Percentiles rank a stretch among this genome's conserved stretches.
phyloP scores from a whole-genome alignment of 2,329 filamentous ascomycete genomes.

The Immersiporthe knoxdaviesiana region DNA sequence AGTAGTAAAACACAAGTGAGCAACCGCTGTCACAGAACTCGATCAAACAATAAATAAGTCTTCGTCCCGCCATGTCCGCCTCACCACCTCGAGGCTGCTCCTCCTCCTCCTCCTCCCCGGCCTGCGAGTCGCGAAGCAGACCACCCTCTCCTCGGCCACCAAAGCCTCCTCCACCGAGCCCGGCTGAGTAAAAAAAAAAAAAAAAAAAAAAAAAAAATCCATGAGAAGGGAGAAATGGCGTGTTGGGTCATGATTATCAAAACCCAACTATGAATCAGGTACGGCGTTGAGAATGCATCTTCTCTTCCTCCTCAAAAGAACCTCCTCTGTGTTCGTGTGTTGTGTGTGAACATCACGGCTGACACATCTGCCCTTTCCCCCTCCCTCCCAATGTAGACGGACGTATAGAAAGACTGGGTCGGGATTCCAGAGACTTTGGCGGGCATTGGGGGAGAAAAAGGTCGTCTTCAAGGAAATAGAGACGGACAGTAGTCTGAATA shows the following conservation, averaged over 20 bases:
- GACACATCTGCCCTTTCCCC: background rate
- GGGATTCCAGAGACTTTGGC: background rate
- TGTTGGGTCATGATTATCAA: background rate
- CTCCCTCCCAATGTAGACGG: background rate
- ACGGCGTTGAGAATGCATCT: background rate
- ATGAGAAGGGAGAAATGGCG: background rate
- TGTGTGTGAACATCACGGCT: background rate
- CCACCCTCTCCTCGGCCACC: slow-evolving; percentile 44
- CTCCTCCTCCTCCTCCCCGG: background rate
- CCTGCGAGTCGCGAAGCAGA: slow-evolving; percentile 35
- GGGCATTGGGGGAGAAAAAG: background rate
- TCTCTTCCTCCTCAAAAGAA: background rate
- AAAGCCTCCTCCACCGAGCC: slow-evolving; percentile 40
- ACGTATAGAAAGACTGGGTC: background rate
- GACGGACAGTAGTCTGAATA: background rate
- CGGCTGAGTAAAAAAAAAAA: background rate
- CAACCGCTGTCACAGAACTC: background rate
- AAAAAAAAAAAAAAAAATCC: too few species aligned
- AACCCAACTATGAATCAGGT: background rate
- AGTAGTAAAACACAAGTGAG: background rate
- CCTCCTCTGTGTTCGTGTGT: too few species aligned
- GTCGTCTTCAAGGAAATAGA: background rate
- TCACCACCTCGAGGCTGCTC: background rate
- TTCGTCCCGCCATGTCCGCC: background rate
- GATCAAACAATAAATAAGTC: background rate